Evolutionary conservation across 2,329 filamentous ascomycete species (phyloP), one percentile per base, ranked within the genome.

Genomic region (Periglandula ipomoeae): DNA sequence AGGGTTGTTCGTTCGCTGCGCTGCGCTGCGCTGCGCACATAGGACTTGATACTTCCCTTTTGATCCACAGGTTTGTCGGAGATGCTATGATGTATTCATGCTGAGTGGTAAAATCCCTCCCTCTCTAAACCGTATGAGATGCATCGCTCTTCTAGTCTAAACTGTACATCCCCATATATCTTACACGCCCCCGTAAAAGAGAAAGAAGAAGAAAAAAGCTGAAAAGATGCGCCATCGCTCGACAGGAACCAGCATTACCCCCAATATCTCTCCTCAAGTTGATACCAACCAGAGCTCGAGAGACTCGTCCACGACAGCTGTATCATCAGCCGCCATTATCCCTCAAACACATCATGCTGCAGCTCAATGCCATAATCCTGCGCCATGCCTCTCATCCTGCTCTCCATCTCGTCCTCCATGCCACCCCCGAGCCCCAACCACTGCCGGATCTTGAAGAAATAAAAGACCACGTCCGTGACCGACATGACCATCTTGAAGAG

Each of bases 321-420:
- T 15, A 32, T 15, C 30, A 32, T n/a, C 7, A 19, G n/a, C 15
- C 19, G 13, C 23, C 19, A 15, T 39, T 58, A 95, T 4, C 91
- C 90, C 49, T 94, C 88, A 68, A 96, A 96, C 2, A 95, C 78
- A 37, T 83, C 81, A 64, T 94, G 88, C 62, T 95, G 86, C 55
- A 97, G 68, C 66, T 97, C 90, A 3, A 97, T 81, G 0, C 93
- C 93, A 69, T 93, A 89, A 57, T 94, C 90, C 63, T 86, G 88
- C 1, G 90, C 91, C 74, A 96, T 87, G 50, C 76, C 79, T 66
- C 79, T 84, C 89, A 97, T 94, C 57, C 85, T 79, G 61, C 79
- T 78, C 72, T 97, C 93, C 53, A 97, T 82, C 63, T 91, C 89
- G 61, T 96, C 91, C 64, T 97, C 93, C 86, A 97, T 93, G 0